Evolutionary conservation across 371 early-diverging fungal species (phyloP).

Genomic region (Apophysomyces ossiformis): DNA sequence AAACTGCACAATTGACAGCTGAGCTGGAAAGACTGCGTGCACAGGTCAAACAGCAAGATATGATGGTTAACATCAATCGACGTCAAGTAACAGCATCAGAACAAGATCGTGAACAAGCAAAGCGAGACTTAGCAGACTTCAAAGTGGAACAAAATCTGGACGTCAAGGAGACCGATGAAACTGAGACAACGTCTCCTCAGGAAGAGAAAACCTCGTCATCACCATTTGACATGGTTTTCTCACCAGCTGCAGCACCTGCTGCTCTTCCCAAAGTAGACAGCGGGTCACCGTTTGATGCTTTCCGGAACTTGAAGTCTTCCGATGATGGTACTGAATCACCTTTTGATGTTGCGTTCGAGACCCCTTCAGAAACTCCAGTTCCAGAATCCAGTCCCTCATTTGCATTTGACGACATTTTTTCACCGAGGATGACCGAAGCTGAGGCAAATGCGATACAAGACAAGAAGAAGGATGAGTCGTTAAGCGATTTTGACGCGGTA

Average conservation of each 20-base stretch:
- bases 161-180: background rate
- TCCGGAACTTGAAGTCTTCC: background rate
- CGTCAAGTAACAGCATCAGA: constrained; percentile 57
- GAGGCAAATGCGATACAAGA: background rate
- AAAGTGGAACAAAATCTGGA: constrained; percentile 34
- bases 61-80: constrained; percentile 54
- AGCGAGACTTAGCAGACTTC: constrained; percentile 42
- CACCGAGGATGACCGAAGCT: constrained; percentile 14
- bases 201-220: background rate
- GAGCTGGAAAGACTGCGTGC: constrained; percentile 35
- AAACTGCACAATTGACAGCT: constrained; percentile 27
- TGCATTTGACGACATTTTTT: constrained; percentile 27
- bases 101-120: constrained; percentile 45
- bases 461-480: background rate
- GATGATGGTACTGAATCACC: constrained; percentile 9
- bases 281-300: background rate
- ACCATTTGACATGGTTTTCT: constrained; percentile 3
- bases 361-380: constrained; percentile 9
- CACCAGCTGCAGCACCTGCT: background rate
- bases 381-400: background rate
- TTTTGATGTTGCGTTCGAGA: constrained; percentile 1
- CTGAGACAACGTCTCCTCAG: background rate
- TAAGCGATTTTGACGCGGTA: constrained; percentile 49
- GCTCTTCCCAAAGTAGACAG: background rate
- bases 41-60: constrained; percentile 47